Evolutionary conservation across 148 eudicot species (phyloP).

Genomic region (Amaranthus palmeri): DNA sequence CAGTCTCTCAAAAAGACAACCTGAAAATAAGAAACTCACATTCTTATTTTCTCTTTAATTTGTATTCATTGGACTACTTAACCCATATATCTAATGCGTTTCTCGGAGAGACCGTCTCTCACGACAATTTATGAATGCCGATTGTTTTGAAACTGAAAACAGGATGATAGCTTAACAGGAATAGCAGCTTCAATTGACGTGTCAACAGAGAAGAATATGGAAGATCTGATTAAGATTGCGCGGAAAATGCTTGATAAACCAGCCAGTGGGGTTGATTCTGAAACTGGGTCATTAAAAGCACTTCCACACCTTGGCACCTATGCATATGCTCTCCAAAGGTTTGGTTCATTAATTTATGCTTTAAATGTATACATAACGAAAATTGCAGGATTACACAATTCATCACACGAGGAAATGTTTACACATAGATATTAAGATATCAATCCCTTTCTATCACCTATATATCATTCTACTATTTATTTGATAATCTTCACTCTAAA

Average conservation of each 20-base stretch:
- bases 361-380: neutral
- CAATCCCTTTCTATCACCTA: neutral
- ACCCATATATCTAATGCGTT: no score
- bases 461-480: neutral
- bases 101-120: no score
- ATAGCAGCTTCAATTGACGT: slow-evolving; percentile 47
- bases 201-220: slow-evolving; percentile 51
- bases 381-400: neutral
- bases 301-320: slow-evolving; percentile 50
- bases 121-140: no score
- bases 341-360: neutral
- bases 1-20: no score
- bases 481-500: neutral
- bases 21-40: no score
- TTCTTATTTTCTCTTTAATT: no score
- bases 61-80: no score
- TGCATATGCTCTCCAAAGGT: slow-evolving; percentile 44
- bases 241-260: slow-evolving; percentile 43
- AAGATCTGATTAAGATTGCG: slow-evolving; percentile 46
- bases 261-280: slow-evolving; percentile 43
- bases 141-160: neutral
- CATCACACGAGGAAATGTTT: neutral
- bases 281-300: slow-evolving; percentile 40
- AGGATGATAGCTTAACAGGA: slow-evolving; percentile 54
- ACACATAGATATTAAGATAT: neutral